phyloP scores from a whole-genome alignment of 306 rosid genomes.

The Citrullus colocynthis region DNA sequence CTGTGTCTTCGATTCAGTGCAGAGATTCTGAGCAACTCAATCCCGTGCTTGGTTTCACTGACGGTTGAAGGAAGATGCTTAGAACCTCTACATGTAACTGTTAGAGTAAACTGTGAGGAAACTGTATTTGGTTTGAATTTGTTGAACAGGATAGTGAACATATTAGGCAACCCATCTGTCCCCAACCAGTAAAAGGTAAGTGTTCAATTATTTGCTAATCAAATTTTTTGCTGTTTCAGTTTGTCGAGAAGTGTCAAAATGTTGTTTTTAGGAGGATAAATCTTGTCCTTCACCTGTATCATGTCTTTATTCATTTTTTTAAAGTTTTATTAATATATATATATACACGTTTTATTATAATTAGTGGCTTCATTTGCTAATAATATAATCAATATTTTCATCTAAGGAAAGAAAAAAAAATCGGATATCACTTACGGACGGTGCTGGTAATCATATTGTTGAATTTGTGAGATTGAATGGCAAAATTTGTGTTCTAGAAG shows the following conservation, averaged over 20 bases:
- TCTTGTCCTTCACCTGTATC: not conserved
- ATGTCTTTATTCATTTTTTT: not conserved
- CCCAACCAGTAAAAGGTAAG: constrained; percentile 17
- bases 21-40: constrained; percentile 64
- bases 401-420: too few species aligned
- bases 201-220: not conserved
- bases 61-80: constrained; percentile 77
- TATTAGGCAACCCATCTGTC: constrained; percentile 45
- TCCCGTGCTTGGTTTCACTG: constrained; percentile 61
- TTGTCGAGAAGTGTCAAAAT: not conserved
- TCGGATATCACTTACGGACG: too few species aligned
- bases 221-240: not conserved
- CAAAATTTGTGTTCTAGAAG: too few species aligned
- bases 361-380: not conserved
- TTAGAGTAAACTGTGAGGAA: constrained; percentile 88
- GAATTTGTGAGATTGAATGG: too few species aligned
- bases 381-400: not conserved
- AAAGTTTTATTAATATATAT: not conserved
- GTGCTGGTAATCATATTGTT: too few species aligned
- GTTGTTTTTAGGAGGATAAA: not conserved
- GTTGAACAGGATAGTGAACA: constrained; percentile 71
- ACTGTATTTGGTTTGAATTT: constrained; percentile 90
- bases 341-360: not conserved
- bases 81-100: constrained; percentile 50
- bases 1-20: constrained; percentile 77